Base-by-base conservation (phyloP, 2,329 filamentous ascomycete species). In the Penicillium vulpinum region DNA sequence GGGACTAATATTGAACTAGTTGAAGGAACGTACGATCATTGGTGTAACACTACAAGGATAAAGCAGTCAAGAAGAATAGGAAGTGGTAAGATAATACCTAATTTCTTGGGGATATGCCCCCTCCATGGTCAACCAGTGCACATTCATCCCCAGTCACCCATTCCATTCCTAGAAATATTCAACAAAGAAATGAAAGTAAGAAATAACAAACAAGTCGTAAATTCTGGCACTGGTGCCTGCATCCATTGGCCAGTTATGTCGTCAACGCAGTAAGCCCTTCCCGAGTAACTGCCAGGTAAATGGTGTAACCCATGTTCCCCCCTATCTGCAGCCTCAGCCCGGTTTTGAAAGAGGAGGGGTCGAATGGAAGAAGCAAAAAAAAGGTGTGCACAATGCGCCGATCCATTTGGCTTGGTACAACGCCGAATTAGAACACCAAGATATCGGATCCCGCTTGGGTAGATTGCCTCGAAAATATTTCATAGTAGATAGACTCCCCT, bases 211-310 rank as follows among this genome's bases (percentile, higher is more conserved):
- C 21, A 46, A 54, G 22, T 46, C 54, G 6, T 44, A 15, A 49
- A 28, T 13, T 28, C 60, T 51, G 40, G 50, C 46, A 40, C 24
- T 36, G 57, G 58, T 61, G 61, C 59, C 62, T 61, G 63, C 59
- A 57, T 61, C 60, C 49, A 61, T 64, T 57, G 61, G 57, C 58
- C 53, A 63, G 56, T 48, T 51, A 56, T 51, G 50, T 65, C 50
- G 47, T 57, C 54, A 63, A 53, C 51, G 45, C 44, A 49, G 48
- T 31, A 58, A 51, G 52, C 33, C 44, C 40, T 51, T 51, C 51
- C 52, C 50, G 45, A 56, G 31, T 6, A 51, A 49, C 24, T 5
- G 29, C 31, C 15, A 31, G 22, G 41, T 29, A 36, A 46, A 35
- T 44, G 28, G 35, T 44, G 46, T 44, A 43, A 40, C 47, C 36